Evolutionary conservation across 768 basidiomycete species (phyloP).

Genomic region (Cystofilobasidium macerans): DNA sequence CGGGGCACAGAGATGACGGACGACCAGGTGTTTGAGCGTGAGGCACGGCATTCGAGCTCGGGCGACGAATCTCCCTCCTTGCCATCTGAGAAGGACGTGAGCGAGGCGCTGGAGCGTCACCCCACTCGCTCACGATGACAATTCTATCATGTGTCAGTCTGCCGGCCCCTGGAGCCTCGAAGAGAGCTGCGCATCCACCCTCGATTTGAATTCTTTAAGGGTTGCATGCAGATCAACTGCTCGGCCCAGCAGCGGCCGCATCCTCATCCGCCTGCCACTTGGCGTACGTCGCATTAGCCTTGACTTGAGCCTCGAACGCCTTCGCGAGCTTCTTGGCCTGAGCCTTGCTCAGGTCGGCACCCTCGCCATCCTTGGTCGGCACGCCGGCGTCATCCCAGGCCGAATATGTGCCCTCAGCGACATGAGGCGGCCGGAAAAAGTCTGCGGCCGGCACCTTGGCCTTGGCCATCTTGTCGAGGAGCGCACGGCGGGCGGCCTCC

Average conservation of each 20-base stretch:
- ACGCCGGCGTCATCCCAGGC: slow-evolving; percentile 78
- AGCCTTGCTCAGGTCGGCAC: slow-evolving; percentile 74
- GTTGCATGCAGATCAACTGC: neutral
- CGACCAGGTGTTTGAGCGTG: neutral
- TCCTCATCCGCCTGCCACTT: neutral
- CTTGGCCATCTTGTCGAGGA: slow-evolving; percentile 65
- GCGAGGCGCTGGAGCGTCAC: neutral
- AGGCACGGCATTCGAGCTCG: neutral
- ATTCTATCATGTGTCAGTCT: no score
- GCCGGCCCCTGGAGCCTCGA: no score
- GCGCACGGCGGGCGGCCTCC: slow-evolving; percentile 35
- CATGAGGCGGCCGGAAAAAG: slow-evolving; percentile 74
- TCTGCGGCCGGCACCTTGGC: slow-evolving; percentile 62
- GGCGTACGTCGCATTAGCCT: slow-evolving; percentile 49
- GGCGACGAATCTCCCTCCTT: neutral
- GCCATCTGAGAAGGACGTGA: neutral
- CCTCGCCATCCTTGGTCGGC: slow-evolving; percentile 72
- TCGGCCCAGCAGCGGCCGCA: neutral
- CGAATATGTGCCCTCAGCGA: slow-evolving; percentile 58
- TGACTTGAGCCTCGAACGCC: slow-evolving; percentile 60
- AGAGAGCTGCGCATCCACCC: no score
- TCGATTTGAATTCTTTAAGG: no score
- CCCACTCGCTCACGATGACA: no score
- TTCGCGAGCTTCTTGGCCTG: slow-evolving; percentile 66
- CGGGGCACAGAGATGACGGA: neutral